phyloP scores from a whole-genome alignment of 306 rosid genomes.

The barrel medic (Medicago truncatula) region DNA sequence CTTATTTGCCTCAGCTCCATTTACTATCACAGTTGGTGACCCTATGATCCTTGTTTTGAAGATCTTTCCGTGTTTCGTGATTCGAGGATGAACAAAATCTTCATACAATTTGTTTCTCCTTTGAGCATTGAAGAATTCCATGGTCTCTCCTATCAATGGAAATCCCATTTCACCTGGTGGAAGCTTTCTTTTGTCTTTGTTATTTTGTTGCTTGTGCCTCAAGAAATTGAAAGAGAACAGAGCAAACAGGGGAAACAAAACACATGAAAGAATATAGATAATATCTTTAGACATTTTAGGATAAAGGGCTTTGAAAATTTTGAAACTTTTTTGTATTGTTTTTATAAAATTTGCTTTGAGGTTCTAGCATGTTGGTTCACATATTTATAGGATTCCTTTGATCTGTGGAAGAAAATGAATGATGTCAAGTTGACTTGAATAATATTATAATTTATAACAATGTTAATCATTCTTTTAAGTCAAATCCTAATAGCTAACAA shows the following conservation, averaged over 20 bases:
- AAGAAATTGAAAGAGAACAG: constrained; percentile 43
- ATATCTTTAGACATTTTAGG: constrained; percentile 45
- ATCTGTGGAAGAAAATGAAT: constrained; percentile 16
- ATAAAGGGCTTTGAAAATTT: constrained; percentile 18
- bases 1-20: constrained; percentile 77
- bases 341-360: constrained; percentile 25
- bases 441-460: constrained; percentile 20
- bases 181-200: constrained; percentile 42
- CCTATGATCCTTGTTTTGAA: constrained; percentile 89
- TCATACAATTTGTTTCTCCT: constrained; percentile 60
- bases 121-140: constrained; percentile 78
- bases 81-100: constrained; percentile 63
- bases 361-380: constrained; percentile 11
- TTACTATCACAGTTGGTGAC: constrained; percentile 75
- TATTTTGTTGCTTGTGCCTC: constrained; percentile 43
- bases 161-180: constrained; percentile 84
- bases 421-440: constrained; percentile 40
- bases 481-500: constrained; percentile 28
- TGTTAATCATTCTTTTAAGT: constrained; percentile 48
- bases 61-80: constrained; percentile 60
- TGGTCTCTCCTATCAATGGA: constrained; percentile 87
- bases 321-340: constrained; percentile 5
- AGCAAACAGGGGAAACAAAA: constrained; percentile 45
- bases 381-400: constrained; percentile 43
- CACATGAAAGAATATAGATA: constrained; percentile 35